Evolutionary conservation across 2,329 filamentous ascomycete genomes (phyloP).

Genomic region (Didymella arachidicola): DNA sequence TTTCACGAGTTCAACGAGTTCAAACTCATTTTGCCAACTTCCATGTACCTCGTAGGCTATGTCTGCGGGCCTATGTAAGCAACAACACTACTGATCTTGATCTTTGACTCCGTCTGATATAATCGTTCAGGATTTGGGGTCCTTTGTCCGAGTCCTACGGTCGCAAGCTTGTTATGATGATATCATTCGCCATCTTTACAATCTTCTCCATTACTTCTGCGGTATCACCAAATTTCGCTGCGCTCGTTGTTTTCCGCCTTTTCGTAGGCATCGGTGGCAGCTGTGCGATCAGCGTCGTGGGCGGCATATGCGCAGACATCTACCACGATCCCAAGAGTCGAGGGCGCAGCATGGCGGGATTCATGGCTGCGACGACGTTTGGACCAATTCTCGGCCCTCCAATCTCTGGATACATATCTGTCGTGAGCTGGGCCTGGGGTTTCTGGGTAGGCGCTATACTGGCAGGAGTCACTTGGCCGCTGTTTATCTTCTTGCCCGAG

Average conservation of each 20-base stretch:
- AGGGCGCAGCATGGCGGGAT: conserved; percentile 43
- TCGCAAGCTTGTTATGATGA: conserved; percentile 58
- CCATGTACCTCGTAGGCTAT: conserved; percentile 60
- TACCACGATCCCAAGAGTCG: conserved; percentile 61
- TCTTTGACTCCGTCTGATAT: not conserved
- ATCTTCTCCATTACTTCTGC: conserved; percentile 57
- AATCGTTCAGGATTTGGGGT: conserved; percentile 44
- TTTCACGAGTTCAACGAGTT: conserved; percentile 62
- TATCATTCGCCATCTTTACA: conserved; percentile 58
- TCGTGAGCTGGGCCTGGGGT: conserved; percentile 72
- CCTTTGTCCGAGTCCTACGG: conserved; percentile 57
- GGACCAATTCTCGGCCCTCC: conserved; percentile 73
- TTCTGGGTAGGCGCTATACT: conserved; percentile 76
- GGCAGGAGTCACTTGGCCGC: conserved; percentile 67
- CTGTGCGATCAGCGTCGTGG: conserved; percentile 65
- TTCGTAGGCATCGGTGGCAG: conserved; percentile 55
- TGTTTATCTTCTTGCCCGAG: conserved; percentile 67
- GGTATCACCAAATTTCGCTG: conserved; percentile 54
- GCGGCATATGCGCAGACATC: conserved; percentile 71
- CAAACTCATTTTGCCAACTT: conserved; percentile 57
- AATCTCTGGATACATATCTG: conserved; percentile 68
- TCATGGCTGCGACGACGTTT: conserved; percentile 66
- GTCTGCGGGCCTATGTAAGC: conserved; percentile 51
- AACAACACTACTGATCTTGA: not conserved
- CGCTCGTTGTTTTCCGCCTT: conserved; percentile 55